These are phyloP conservation scores for Plasmodium cynomolgi DNA, from an alignment of 169 alveolate genomes.

Conservation along the genomic window DNA sequence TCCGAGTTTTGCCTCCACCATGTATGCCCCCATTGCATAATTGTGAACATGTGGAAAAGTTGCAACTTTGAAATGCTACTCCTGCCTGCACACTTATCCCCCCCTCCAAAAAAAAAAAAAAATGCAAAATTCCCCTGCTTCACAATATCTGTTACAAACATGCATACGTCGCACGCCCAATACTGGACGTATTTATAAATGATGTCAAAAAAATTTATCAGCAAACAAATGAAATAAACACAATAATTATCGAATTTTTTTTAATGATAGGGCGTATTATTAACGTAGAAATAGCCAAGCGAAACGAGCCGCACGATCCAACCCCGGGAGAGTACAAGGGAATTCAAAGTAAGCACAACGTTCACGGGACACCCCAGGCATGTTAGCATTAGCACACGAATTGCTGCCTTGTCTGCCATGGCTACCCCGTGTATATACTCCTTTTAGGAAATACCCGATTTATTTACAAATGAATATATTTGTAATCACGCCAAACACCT, in stretches of 20 bases:
- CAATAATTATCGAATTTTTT: conserved; percentile 26
- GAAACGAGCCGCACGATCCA: conserved; percentile 75
- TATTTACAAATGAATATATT: background rate
- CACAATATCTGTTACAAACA: background rate
- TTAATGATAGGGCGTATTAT: conserved; percentile 65
- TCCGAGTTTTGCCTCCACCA: background rate
- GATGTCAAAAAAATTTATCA: background rate
- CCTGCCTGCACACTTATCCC: background rate
- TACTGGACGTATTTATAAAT: conserved; percentile 4
- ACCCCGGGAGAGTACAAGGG: conserved; percentile 74
- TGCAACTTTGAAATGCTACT: background rate
- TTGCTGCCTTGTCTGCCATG: background rate
- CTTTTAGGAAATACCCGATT: background rate
- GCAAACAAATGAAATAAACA: conserved; percentile 24
- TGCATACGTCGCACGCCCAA: background rate
- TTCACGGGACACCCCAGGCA: background rate
- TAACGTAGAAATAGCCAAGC: conserved; percentile 71
- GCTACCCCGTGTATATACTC: background rate
- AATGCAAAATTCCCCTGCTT: background rate
- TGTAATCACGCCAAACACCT: background rate
- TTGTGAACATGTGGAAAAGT: background rate
- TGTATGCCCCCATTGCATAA: background rate
- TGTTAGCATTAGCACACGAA: background rate
- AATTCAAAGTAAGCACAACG: conserved; percentile 31
- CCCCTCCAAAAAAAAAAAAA: background rate